Evolutionary conservation across 2,329 filamentous ascomycete species (phyloP).

Genomic region (Aspergillus fumigatiaffinis): DNA sequence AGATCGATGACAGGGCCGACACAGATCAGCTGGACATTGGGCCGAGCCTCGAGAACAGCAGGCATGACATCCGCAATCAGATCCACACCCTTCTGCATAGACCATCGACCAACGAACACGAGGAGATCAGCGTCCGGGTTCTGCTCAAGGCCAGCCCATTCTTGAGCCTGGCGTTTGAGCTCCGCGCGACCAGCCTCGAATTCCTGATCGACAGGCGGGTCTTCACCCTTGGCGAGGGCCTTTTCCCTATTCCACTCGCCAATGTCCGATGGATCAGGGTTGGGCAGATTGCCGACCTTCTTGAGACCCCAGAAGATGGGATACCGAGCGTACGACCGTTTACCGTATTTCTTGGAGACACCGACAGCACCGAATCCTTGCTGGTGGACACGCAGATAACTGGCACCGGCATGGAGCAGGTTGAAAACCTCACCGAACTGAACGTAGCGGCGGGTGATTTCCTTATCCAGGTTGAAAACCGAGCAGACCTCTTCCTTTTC

Average conservation of each 20-base stretch:
- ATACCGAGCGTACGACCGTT: slow-evolving; percentile 62
- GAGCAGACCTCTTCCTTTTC: slow-evolving; percentile 62
- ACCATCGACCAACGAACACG: slow-evolving; percentile 67
- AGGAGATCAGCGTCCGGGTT: slow-evolving; percentile 61
- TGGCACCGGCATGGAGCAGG: slow-evolving; percentile 61
- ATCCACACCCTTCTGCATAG: slow-evolving; percentile 65
- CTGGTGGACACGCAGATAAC: slow-evolving; percentile 63
- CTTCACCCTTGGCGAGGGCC: slow-evolving; percentile 42
- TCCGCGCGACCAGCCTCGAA: slow-evolving; percentile 53
- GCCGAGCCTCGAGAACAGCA: slow-evolving; percentile 57
- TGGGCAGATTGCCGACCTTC: slow-evolving; percentile 60
- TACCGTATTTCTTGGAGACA: slow-evolving; percentile 67
- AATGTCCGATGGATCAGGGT: slow-evolving; percentile 63
- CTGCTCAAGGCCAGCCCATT: slow-evolving; percentile 62
- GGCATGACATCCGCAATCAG: slow-evolving; percentile 67
- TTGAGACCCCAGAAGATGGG: slow-evolving; percentile 66
- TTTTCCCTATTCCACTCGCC: slow-evolving; percentile 55
- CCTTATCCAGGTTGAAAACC: slow-evolving; percentile 59
- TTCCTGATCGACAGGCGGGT: slow-evolving; percentile 51
- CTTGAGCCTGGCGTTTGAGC: slow-evolving; percentile 60
- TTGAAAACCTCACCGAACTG: slow-evolving; percentile 69
- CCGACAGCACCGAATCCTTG: slow-evolving; percentile 65
- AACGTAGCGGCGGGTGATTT: slow-evolving; percentile 57
- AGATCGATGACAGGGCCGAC: slow-evolving; percentile 65
- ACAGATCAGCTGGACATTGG: slow-evolving; percentile 59